Conservation (phyloP, 805 yeast species). For the Diddensiella caesifluorescens region DNA sequence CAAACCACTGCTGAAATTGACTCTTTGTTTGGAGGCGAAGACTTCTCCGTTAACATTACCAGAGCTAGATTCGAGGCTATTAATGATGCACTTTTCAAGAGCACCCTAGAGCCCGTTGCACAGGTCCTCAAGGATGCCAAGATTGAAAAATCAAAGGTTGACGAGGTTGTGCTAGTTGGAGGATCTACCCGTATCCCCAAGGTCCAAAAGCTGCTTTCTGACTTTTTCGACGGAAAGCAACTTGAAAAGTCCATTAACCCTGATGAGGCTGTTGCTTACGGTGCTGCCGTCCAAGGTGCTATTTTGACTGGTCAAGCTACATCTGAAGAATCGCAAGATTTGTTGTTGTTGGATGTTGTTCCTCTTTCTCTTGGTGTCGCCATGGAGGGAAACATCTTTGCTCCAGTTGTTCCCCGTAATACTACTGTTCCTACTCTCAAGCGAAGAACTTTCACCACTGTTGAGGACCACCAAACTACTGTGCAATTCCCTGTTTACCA, state of each 20-base stretch:
- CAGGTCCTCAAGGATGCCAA: constrained; percentile 90
- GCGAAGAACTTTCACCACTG: constrained; percentile 98
- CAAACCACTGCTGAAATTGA: constrained; percentile 96
- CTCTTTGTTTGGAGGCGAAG: constrained; percentile 92
- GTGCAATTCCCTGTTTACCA: constrained; percentile 99
- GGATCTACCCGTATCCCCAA: constrained; percentile 99
- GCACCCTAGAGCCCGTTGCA: constrained; percentile 91
- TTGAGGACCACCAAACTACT: constrained; percentile 97
- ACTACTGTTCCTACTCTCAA: constrained; percentile 98
- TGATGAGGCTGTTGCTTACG: constrained; percentile 98
- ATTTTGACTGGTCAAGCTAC: constrained; percentile 90
- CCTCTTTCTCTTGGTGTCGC: constrained; percentile 99
- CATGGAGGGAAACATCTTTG: constrained; percentile 99
- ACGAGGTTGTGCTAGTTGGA: constrained; percentile 96
- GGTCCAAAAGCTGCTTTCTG: constrained; percentile 90
- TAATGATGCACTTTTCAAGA: constrained; percentile 87
- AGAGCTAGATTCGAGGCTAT: constrained; percentile 98
- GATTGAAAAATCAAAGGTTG: constrained; percentile 75
- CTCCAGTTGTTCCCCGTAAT: constrained; percentile 99
- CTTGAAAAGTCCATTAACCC: constrained; percentile 97
- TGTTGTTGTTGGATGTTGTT: constrained; percentile 92
- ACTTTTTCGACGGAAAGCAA: constrained; percentile 95
- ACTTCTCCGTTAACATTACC: constrained; percentile 87
- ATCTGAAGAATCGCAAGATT: constrained; percentile 89
- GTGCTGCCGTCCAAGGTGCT: constrained; percentile 99